Percentiles rank a stretch among this genome's conserved stretches.
phyloP scores from a whole-genome alignment of 345 rosid genomes.

The Brassica incana region DNA sequence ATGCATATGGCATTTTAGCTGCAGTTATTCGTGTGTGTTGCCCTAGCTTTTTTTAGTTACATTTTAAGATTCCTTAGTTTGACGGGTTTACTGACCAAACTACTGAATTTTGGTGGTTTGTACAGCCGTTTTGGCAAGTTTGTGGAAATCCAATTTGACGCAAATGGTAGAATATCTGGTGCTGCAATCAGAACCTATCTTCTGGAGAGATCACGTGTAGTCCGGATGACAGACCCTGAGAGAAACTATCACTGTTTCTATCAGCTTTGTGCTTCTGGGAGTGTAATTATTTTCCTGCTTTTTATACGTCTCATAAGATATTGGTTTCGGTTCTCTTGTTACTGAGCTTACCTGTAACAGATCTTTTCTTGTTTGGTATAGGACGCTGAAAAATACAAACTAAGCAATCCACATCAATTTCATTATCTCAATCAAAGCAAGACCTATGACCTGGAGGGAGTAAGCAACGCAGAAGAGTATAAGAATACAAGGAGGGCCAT shows the following conservation, averaged over 20 bases:
- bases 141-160: neutral
- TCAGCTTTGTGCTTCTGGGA: neutral
- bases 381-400: neutral
- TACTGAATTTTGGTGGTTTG: neutral
- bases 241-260: neutral
- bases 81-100: neutral
- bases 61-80: conserved; percentile 2
- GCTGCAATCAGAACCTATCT: neutral
- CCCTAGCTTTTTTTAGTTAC: neutral
- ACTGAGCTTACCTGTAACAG: neutral
- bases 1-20: neutral
- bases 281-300: neutral
- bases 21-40: neutral
- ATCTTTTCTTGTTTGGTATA: neutral
- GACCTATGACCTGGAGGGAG: neutral
- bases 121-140: neutral
- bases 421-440: neutral
- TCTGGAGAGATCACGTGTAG: neutral
- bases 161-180: neutral
- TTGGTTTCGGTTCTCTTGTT: neutral
- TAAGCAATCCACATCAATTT: neutral
- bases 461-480: neutral
- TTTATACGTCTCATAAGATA: neutral
- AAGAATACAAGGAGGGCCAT: neutral
- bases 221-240: neutral